Evolutionary conservation across 768 basidiomycete genomes (phyloP), one percentile per base, ranked within the genome.

Genomic region (Lentinula lateritia): DNA sequence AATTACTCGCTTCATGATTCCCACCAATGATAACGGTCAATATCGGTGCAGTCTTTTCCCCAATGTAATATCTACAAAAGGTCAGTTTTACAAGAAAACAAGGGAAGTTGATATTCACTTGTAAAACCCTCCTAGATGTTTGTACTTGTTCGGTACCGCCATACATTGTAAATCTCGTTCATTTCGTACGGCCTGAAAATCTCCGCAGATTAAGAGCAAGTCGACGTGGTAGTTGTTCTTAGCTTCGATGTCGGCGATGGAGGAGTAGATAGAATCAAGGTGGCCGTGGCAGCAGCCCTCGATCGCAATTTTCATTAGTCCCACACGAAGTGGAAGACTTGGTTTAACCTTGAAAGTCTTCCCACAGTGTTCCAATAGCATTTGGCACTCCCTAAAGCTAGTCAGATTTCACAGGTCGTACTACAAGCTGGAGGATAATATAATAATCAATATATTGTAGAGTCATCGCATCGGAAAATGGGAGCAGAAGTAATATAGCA

Each of bases 1-100:
- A 97, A 66, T 95, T 97, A 20, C 92, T 95, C 1, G 93, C 93
- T 74, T 98, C 97, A 71, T 98, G 97, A 70, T 98, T 98, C 8
- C 97, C 97, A 15, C 97, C 97, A 68, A 98, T 97, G 53, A 98
- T 86, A 12, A 99, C 78, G 0, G 97, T 99, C 71, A 96, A 74
- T 4, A 96, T 72, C 0, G 95, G 94, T 2, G 96, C 95, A n/a
- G 66, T 75, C 68, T 80, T 87, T 69, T 89, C 80, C 1, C 38
- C 38, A 39, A 39, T 13, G 13, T 39, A 39, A 8, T 39, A 39
- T 39, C 38, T 39, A 39, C 38, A 3, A 39, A 39, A 9, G 0
- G 13, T 39, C 6, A 39, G 13, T 39, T 39, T 39, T 58, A 3
- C 28, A 28, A 28, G 3, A 28, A 28, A 28, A 3, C 32, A 52